Evolutionary conservation across 768 basidiomycete species (phyloP), one percentile per base, ranked within the genome.

Genomic region (Naganishia kalamii): DNA sequence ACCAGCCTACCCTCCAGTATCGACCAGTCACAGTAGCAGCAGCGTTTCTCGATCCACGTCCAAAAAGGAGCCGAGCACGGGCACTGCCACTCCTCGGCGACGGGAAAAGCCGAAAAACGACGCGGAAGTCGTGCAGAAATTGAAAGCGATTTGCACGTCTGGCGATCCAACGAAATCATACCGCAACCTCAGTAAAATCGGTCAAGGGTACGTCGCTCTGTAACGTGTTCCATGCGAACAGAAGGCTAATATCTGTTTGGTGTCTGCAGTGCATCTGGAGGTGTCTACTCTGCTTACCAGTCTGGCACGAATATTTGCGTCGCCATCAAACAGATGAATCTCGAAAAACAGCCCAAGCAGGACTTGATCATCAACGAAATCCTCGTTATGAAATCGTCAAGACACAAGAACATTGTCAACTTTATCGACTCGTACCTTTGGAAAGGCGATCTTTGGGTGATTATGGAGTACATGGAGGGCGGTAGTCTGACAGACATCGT

Each of bases 281-380:
- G 94, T 70, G 96, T 98, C 1, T 99, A 96, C 80, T 97, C 93
- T 13, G 94, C 94, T 17, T 96, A 96, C 75, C 93, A 98, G 81
- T 89, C 94, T 68, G 92, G 93, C 44, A 92, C 90, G 32, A 94
- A 96, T 78, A 72, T 90, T 33, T 88, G 86, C 12, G 96, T 98
- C 35, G 96, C 96, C 44, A 99, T 99, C 84, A 99, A 99, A 80
- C 94, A 98, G 80, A 99, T 98, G 96, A 96, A 99, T 82, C 84
- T 99, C 32, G 93, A 98, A 79, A 96, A 98, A 81, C 96, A 98
- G 74, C 96, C 96, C 44, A 98, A 98, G 84, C 97, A 98, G 80
- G 94, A 98, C 75, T 83, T 99, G 54, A 98, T 99, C 81, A 98
- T 99, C 81, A 98, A 99, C 79, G 96, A 99, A 80, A 98, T 98